Percentiles rank a stretch among this genome's conserved stretches.
phyloP scores from a whole-genome alignment of 164 flowering plant genomes.

The Liquidambar formosana region DNA sequence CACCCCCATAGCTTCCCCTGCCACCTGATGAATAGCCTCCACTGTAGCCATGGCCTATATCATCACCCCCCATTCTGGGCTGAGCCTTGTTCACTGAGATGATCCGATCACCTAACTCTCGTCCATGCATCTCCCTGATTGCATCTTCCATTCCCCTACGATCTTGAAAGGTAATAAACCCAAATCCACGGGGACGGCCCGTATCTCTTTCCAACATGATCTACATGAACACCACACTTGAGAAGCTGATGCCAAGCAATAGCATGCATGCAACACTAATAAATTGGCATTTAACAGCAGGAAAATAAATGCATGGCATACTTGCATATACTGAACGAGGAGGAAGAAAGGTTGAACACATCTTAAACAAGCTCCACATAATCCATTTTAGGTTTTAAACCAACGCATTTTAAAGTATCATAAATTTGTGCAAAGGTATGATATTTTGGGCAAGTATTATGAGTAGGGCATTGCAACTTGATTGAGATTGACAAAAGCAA shows the following conservation, averaged over 20 bases:
- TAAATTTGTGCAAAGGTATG: background rate
- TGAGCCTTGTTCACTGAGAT: constrained; percentile 95
- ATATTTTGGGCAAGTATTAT: background rate
- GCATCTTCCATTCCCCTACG: constrained; percentile 93
- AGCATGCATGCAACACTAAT: background rate
- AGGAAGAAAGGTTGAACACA: too few species aligned
- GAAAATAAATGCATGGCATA: background rate
- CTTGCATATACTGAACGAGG: background rate
- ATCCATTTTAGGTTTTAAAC: too few species aligned
- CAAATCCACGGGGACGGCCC: constrained; percentile 96
- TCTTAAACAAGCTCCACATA: too few species aligned
- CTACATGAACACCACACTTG: constrained; percentile 39
- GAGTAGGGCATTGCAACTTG: background rate
- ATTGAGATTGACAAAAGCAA: constrained; percentile 15
- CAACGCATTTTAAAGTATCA: too few species aligned
- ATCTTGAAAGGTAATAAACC: constrained; percentile 91
- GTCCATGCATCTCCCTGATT: constrained; percentile 90
- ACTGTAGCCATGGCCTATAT: constrained; percentile 56
- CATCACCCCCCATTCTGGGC: constrained; percentile 74
- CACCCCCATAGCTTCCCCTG: constrained; percentile 65
- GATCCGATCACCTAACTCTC: constrained; percentile 71
- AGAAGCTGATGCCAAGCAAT: constrained; percentile 13
- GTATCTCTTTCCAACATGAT: constrained; percentile 94
- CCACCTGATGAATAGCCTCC: constrained; percentile 62
- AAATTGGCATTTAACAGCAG: background rate